Base-by-base conservation (phyloP, 805 yeast genomes). In the Pichia deserticola region DNA sequence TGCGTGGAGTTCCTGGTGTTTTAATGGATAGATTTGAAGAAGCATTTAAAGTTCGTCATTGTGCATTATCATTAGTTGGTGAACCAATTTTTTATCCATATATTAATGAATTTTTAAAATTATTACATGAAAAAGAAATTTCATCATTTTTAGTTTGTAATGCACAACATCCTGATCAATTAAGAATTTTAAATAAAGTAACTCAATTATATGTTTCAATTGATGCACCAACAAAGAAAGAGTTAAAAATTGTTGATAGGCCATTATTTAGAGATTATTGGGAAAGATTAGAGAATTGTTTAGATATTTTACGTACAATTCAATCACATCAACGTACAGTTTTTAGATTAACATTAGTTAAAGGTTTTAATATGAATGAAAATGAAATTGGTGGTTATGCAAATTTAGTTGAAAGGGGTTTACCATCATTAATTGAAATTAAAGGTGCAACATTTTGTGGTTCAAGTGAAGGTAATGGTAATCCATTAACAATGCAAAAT, bases 391-490 rank as follows among this genome's bases (percentile, higher is more conserved):
- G 74, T 28, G 86, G 92, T 9, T 89, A 89, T 63, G 96, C 95
- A 0, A 95, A 88, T 61, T 74, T 90, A 74, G 93, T 90, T 20
- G 84, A 76, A 51, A 75, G 81, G 49, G 97, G 89, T 3, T 69
- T 72, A 52, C 97, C 97, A 2, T 83, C 95, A 40, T 86, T 89
- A 58, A 85, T 89, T 51, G 97, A 89, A 66, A 84, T 89, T 52
- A 89, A 89, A 67, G 97, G 97, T 49, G 97, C 96, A 11, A 89
- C 97, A 0, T 89, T 87, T 69, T 89, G 97, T 72, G 97, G 97
- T 0, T 84, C 95, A 0, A 85, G 96, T 11, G 70, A 70, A 49
- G 88, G 84, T 42, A 86, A 87, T 63, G 90, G 93, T 35, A 88
- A 89, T 61, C 90, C 96, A 44, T 72, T 89, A 56, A 89, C 97